Base-by-base conservation (phyloP, 108 stramenopile species). In the Nitzschia sp. region DNA sequence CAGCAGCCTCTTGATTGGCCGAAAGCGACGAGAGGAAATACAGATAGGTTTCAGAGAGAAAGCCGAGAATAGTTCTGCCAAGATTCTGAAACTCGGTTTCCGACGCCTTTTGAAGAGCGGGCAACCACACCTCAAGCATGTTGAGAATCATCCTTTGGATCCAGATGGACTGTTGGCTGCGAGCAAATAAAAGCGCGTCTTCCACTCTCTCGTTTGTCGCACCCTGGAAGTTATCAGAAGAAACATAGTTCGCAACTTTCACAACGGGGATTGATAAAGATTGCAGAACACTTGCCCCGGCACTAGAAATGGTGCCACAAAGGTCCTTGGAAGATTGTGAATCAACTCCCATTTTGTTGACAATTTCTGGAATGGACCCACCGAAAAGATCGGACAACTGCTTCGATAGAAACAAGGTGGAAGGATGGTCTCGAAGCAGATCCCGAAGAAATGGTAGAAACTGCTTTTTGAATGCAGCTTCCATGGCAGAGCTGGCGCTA, bases 41-140 rank as follows among this genome's bases (percentile, higher is more conserved):
- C 18, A 92, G 62, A 27, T 76, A 88, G 47, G 58, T 77, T 17
- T 61, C 54, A 21, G 62, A 59, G 8, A 78, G 46, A 54, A 80
- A 84, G 1, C 64, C 51, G n/a, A 84, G 27, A 21, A 86, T 32
- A n/a, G 72, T 62, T 6, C 78, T 66, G 26, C 58, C 24, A 21
- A 74, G 46, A 23, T 21, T n/a, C 1, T 66, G 69, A 31, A 34
- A 62, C 8, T 49, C 56, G 60, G 57, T 29, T n/a, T 56, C 36
- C 4, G 45, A 45, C 17, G 26, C 24, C 2, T 9, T 21, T 13
- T n/a, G 27, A 9, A 92, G 34, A 27, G 76, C 56, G 25, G 87
- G 82, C 38, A 77, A 46, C 90, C 87, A 91, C 46, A 76, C 70
- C 5, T n/a, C 24, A 3, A 88, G 54, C 21, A 89, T 64, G 36